phyloP scores from a whole-genome alignment of 2,329 filamentous ascomycete species.

The Colletotrichum karsti region DNA sequence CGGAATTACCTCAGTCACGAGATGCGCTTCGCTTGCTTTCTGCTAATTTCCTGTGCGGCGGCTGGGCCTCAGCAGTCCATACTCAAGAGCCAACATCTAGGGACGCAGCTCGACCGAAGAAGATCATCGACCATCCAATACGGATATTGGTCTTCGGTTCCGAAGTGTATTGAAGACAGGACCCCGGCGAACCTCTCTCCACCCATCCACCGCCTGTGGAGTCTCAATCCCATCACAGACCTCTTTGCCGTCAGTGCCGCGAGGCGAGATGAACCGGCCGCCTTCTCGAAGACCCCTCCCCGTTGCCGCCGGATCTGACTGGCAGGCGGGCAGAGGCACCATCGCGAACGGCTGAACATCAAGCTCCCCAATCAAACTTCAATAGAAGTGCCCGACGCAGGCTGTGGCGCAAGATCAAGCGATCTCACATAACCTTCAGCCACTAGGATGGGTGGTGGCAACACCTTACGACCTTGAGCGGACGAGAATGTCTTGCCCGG shows the following conservation, averaged over 20 bases:
- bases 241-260: constrained; percentile 5
- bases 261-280: constrained; percentile 4
- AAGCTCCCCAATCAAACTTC: not conserved
- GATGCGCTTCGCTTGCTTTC: not conserved
- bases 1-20: not conserved
- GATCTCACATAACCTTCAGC: not conserved
- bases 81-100: not conserved
- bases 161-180: not conserved
- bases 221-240: not conserved
- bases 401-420: not conserved
- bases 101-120: not conserved
- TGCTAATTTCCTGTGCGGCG: not conserved
- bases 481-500: not conserved
- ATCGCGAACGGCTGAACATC: not conserved
- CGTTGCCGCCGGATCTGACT: not conserved
- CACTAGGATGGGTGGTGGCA: not conserved
- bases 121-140: not conserved
- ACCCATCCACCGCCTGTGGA: not conserved
- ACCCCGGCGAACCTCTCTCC: not conserved
- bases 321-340: not conserved
- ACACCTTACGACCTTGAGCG: not conserved
- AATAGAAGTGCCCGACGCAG: not conserved
- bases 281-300: not conserved
- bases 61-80: not conserved
- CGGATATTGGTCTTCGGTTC: not conserved